Evolutionary conservation across 768 basidiomycete species (phyloP), one percentile per base, ranked within the genome.

Genomic region (Termitomyces sp.): DNA sequence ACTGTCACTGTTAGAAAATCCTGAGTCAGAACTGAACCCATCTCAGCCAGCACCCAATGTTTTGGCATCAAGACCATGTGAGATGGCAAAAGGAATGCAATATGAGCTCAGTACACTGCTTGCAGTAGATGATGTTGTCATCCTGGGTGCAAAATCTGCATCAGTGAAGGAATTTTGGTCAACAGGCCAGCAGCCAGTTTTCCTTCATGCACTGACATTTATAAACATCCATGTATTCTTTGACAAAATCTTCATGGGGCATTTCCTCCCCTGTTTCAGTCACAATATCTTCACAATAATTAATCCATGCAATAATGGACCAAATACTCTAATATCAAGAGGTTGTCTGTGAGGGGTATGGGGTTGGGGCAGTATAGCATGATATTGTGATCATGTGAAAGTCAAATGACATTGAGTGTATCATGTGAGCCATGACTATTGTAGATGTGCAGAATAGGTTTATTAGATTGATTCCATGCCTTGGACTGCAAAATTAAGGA

Each of bases 351-450:
- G 73, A 2, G 70, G 74, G 1, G 72, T 74, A 50, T 75, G 72
- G 3, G 71, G 59, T 3, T 72, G 73, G 27, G 65, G 54, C 72
- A 73, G 14, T 74, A 42, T 30, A 53, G 19, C 7, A 48, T 27
- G 32, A 41, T 42, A 19, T 28, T 41, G 19, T 55, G 3, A 12
- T 42, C 27, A 11, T 17, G 9, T 11, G 72, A 75, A 23, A 68
- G 49, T 14, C 65, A 43, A n/a, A 61, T 54, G 35, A 76, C 62
- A 3, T 57, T 28, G 1, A 55, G 30, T 0, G 63, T 68, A 30
- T 55, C 54, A 61, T 80, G 78, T 0, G 76, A 79, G 43, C 67
- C 68, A 64, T 80, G 78, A 1, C 78, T 75, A 68, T 80, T 73
- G 21, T 66, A 68, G 32, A 77, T 71, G 32, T 80, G 72, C 0